These are phyloP conservation scores for Naegleria gruberi DNA, from an alignment of 208 protist species.

Conservation along the genomic window DNA sequence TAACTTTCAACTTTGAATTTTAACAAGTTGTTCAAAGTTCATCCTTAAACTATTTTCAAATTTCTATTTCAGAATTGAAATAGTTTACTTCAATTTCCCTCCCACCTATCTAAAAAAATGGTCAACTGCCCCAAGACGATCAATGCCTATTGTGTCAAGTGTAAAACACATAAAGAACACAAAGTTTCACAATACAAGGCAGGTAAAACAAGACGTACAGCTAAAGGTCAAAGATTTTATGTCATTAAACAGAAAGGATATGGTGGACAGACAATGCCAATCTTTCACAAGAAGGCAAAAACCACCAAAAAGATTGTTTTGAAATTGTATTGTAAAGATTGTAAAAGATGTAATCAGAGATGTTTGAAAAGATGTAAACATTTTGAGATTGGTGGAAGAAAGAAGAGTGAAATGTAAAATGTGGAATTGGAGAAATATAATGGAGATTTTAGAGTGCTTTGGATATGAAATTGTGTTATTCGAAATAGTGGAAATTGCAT, in stretches of 20 bases:
- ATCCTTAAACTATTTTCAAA: no score
- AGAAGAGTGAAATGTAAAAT: no score
- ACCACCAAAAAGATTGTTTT: constrained; percentile 99
- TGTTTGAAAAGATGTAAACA: constrained; percentile 95
- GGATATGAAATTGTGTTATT: no score
- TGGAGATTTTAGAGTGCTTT: no score
- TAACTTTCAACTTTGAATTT: no score
- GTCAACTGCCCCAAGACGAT: constrained; percentile 47
- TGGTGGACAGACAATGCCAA: constrained; percentile 99
- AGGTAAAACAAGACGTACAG: constrained; percentile 94
- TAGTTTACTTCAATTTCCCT: no score
- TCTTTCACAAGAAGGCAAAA: constrained; percentile 99
- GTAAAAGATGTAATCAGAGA: constrained; percentile 85
- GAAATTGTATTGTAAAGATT: constrained; percentile 93
- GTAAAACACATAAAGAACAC: constrained; percentile 86
- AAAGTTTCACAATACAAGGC: constrained; percentile 99
- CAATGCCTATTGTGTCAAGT: constrained; percentile 74
- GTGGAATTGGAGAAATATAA: no score
- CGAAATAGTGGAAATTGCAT: no score
- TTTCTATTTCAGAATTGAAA: no score
- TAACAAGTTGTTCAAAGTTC: no score
- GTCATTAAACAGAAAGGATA: constrained; percentile 99
- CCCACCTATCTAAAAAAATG: no score
- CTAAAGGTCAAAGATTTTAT: constrained; percentile 98
- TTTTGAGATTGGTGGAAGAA: constrained; percentile 94